A percentile compares a stretch with the other conserved stretches of the same genome.
Evolutionary conservation across 2,329 filamentous ascomycete species (phyloP).

Genomic region (Aspergillus texensis): DNA sequence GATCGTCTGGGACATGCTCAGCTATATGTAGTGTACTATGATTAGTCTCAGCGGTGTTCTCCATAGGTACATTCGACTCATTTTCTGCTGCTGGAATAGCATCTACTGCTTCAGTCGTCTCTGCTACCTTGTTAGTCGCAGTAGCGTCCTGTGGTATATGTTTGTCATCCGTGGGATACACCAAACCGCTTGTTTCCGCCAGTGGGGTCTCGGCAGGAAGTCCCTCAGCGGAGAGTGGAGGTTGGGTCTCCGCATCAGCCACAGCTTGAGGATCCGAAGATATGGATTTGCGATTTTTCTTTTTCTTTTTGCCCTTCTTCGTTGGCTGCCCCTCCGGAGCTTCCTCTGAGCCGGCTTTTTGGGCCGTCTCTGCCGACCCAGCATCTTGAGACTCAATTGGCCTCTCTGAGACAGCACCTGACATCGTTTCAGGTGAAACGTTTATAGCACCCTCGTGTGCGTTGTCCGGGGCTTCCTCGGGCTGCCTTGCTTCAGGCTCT

Average conservation of each 20-base stretch:
- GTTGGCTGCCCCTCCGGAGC: slow-evolving; percentile 16
- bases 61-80: slow-evolving; percentile 18
- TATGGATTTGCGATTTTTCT: slow-evolving; percentile 24
- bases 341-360: slow-evolving; percentile 15
- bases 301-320: slow-evolving; percentile 28
- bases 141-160: slow-evolving; percentile 1
- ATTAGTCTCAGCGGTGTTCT: slow-evolving; percentile 22
- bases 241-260: slow-evolving; percentile 8
- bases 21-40: slow-evolving; percentile 23
- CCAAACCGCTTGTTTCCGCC: slow-evolving; percentile 23
- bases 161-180: slow-evolving; percentile 5
- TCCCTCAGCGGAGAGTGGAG: slow-evolving; percentile 10
- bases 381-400: slow-evolving; percentile 6
- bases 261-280: slow-evolving; percentile 17
- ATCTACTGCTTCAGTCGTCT: slow-evolving; percentile 8
- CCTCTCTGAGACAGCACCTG: background rate
- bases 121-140: background rate
- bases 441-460: background rate
- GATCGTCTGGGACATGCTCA: slow-evolving; percentile 12
- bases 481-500: background rate
- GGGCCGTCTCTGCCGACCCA: background rate
- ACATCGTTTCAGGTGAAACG: background rate
- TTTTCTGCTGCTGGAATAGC: slow-evolving; percentile 2
- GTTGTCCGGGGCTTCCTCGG: background rate
- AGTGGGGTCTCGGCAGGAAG: slow-evolving; percentile 10